Evolutionary conservation across 2,329 filamentous ascomycete species (phyloP), one percentile per base, ranked within the genome.

Genomic region (Thelonectria rubi): DNA sequence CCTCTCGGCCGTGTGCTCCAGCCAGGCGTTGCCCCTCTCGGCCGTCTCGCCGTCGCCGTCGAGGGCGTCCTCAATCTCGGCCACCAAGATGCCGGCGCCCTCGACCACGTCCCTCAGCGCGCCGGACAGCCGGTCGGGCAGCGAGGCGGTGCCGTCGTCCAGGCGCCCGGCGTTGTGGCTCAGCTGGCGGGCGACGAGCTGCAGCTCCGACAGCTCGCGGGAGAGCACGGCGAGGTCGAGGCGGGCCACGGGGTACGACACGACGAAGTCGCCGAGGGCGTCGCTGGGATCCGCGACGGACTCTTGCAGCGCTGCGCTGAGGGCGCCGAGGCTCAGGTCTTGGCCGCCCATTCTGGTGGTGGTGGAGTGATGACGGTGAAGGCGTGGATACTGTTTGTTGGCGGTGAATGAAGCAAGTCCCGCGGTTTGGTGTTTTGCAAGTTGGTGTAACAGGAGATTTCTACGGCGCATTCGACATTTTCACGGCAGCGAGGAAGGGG

Each of bases 151-250:
- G 11, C 55, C 60, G 10, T 52, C 37, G 14, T 69, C 71, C 5
- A 67, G 55, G 5, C 65, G 53, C 11, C 61, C 61, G 42, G 65
- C 65, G 55, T 73, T 70, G 55, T 70, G 68, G 48, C 63, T 58
- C 39, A 72, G 65, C 26, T 72, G 60, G 11, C 69, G 68, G n/a
- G 70, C 61, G 9, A 65, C 67, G 61, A 72, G 65, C 60, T 69
- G 69, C 3, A 73, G 52, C 56, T 72, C 69, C 3, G 69, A 65
- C 10, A 73, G 67, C 65, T 73, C 72, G n/a, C 70, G 71, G 17
- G 67, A 70, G 30, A 73, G 58, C 18, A 57, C 43, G n/a, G 63
- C 58, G 3, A 73, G 64, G 56, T 68, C 67, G 10, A 69, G 61
- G 18, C 71, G 70, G 24, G 69, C 62, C 15, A 64, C 65, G 24